Percentiles rank a stretch among this genome's conserved stretches.
Evolutionary conservation across 2,329 filamentous ascomycete species (phyloP).

Genomic region (Hypoxylon sp.): DNA sequence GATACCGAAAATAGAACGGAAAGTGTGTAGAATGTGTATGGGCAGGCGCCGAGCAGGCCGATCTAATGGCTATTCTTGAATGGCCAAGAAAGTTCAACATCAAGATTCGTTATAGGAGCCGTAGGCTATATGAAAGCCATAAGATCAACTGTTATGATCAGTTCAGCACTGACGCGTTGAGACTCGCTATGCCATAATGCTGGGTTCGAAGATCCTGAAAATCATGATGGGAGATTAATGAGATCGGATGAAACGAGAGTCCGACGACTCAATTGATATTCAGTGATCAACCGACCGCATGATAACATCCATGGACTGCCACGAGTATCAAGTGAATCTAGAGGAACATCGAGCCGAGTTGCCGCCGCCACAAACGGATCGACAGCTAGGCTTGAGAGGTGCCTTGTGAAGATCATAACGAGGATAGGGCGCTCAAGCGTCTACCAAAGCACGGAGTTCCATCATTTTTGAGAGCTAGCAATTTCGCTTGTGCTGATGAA

Average conservation of each 20-base stretch:
- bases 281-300: slow-evolving; percentile 36
- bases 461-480: neutral
- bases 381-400: slow-evolving; percentile 2
- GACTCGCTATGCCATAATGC: slow-evolving; percentile 3
- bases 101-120: neutral
- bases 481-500: neutral
- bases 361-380: slow-evolving; percentile 23
- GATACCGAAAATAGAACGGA: neutral
- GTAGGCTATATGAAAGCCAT: slow-evolving; percentile 2
- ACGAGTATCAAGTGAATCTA: slow-evolving; percentile 1
- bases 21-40: neutral
- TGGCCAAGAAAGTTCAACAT: neutral
- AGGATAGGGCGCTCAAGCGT: neutral
- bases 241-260: slow-evolving; percentile 40
- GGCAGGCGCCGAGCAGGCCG: slow-evolving; percentile 4
- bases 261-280: slow-evolving; percentile 14
- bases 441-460: neutral
- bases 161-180: neutral
- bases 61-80: neutral
- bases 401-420: slow-evolving; percentile 34
- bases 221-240: slow-evolving; percentile 15
- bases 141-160: slow-evolving; percentile 34
- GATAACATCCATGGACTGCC: slow-evolving; percentile 26
- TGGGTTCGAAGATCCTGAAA: slow-evolving; percentile 22
- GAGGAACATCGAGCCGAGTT: slow-evolving; percentile 37